Conservation (phyloP, 306 rosid species). For the Cucumis melo region DNA sequence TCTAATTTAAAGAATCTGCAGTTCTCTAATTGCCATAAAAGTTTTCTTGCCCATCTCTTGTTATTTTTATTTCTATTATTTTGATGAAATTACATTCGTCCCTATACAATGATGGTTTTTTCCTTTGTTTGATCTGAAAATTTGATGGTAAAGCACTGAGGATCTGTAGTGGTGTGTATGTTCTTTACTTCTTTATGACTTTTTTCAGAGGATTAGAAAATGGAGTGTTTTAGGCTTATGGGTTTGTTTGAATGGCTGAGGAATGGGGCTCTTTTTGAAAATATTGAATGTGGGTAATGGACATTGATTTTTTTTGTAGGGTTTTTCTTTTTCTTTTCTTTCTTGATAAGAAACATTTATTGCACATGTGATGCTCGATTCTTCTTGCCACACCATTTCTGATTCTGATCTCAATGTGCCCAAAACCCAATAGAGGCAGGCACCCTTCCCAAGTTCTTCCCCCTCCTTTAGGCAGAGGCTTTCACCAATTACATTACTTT, state of each 20-base stretch:
- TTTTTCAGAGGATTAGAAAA: neutral
- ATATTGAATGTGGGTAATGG: neutral
- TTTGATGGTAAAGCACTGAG: neutral
- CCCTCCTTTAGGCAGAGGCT: neutral
- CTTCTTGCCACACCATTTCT: neutral
- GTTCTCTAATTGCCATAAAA: neutral
- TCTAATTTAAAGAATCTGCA: neutral
- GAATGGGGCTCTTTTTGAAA: neutral
- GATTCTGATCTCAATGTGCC: slow-evolving; percentile 5
- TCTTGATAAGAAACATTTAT: slow-evolving; percentile 5
- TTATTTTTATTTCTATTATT: neutral
- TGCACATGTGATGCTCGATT: slow-evolving; percentile 11
- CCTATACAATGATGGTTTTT: neutral
- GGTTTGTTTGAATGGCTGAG: neutral
- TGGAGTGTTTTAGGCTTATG: neutral
- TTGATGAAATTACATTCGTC: neutral
- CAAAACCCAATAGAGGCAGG: slow-evolving; percentile 5
- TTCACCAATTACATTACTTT: neutral
- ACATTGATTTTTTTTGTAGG: neutral
- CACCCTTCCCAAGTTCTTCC: slow-evolving; percentile 4
- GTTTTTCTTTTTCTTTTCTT: neutral
- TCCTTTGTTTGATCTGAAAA: neutral
- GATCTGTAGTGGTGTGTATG: neutral
- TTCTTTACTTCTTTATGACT: neutral
- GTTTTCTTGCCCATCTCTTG: neutral